Base-by-base conservation (phyloP, 1,139 yeast species). In the Yamadazyma buinensis region DNA sequence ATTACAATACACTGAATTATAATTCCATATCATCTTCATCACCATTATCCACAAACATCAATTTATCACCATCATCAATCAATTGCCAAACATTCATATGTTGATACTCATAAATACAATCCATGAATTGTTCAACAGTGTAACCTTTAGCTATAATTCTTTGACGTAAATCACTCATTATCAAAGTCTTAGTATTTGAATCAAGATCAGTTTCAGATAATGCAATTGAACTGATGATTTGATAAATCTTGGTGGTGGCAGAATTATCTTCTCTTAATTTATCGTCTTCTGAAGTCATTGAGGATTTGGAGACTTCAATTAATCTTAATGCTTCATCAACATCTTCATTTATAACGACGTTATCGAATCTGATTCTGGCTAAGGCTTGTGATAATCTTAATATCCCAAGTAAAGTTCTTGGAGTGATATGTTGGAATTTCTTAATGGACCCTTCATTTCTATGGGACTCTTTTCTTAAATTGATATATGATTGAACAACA, bases 301-400 rank as follows among this genome's bases (percentile, higher is more conserved):
- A 84, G 35, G 86, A 80, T 59, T 90, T 86, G 18, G 96, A 87
- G 14, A 86, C 95, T 48, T 83, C 83, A 40, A 84, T 70, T 47
- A 94, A 72, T 51, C 98, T 75, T 50, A 94, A 68, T 0, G 98
- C 96, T 63, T 94, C 99, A 53, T 94, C 97, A 25, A 94, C 97
- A 59, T 94, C 98, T 41, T 76, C 85, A 34, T 71, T 63, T 19
- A 71, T 72, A 7, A 94, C 98, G 12, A 57, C 63, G 42, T 82
- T 72, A 39, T 82, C 80, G 56, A 92, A 86, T 51, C 97, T 75
- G 42, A 94, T 70, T 51, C 97, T 77, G 0, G 98, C 97, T 43
- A 85, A 72, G 0, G 97, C 98, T 61, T 92, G 97, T 1, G 98
- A 77, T 73, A 94, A 72, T 64, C 99, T 82, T 49, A 94, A 67